Evolutionary conservation across 1,284 basidiomycete genomes (phyloP), one percentile per base, ranked within the genome.

Genomic region (Ganoderma leucocontextum): DNA sequence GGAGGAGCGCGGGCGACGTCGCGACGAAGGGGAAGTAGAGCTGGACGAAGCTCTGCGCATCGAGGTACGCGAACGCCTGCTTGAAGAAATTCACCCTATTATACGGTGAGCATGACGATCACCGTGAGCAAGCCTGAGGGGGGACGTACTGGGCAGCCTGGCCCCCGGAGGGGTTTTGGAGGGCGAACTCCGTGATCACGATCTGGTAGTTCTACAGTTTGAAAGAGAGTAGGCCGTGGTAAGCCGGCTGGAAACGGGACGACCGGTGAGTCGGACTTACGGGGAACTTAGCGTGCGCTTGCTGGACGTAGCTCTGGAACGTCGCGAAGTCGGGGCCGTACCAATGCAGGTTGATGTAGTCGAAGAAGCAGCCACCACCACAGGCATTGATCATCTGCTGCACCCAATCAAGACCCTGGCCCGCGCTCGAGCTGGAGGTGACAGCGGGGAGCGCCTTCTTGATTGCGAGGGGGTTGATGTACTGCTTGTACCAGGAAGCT

Each of bases 401-500:
- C 19, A 60, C 39, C 58, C 58, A 60, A 22, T 41, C 38, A 38
- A 60, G 58, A 9, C 58, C 58, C 58, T 60, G 39, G 58, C 38
- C 38, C 58, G 58, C 22, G 39, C 38, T 60, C 36, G 12, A 8
- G 58, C 58, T 60, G 13, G 58, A 60, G 10, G 58, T 60, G 39
- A 60, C 42, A 10, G 58, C 58, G n/a, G 58, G 58, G 19, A 60
- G 58, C 39, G 58, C 58, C 39, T 60, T 60, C 58, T 60, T 60
- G 58, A 60, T 60, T 10, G n/a, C n/a, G 22, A 60, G 58, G n/a
- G 58, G 58, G 58, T 60, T 60, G 58, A 60, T 60, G 58, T 60
- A 39, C 39, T 60, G 58, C 58, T 60, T 36, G 36, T 60, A 60
- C 58, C 58, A 60, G 15, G 58, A 39, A 7, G 58, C 58, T 1